These are phyloP conservation scores for Astraeus odoratus DNA, from an alignment of 768 basidiomycete genomes.

Conservation along the genomic window DNA sequence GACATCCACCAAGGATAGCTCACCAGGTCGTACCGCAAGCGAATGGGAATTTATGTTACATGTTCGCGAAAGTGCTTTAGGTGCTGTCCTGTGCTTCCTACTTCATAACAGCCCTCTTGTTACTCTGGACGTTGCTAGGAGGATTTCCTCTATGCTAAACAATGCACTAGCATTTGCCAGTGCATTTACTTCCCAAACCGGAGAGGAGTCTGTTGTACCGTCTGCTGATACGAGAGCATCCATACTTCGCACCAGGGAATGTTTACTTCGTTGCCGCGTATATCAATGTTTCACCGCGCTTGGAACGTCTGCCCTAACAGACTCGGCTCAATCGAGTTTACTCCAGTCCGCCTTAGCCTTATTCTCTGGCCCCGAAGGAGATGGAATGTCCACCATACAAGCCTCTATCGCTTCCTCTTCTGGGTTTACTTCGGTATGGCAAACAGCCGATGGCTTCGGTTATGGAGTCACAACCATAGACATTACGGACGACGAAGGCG, in stretches of 20 bases:
- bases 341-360: slow-evolving; percentile 75
- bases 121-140: slow-evolving; percentile 85
- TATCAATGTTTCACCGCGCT: slow-evolving; percentile 86
- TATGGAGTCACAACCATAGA: slow-evolving; percentile 81
- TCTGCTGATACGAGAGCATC: slow-evolving; percentile 38
- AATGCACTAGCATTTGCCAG: slow-evolving; percentile 89
- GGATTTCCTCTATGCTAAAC: slow-evolving; percentile 78
- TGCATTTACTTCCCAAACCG: slow-evolving; percentile 65
- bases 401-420: slow-evolving; percentile 85
- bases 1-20: slow-evolving; percentile 80
- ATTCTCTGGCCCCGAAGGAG: slow-evolving; percentile 84
- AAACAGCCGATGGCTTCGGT: slow-evolving; percentile 80
- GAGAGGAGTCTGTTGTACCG: slow-evolving; percentile 54
- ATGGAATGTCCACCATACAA: slow-evolving; percentile 77
- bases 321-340: slow-evolving; percentile 73
- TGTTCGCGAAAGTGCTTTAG: slow-evolving; percentile 84
- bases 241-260: slow-evolving; percentile 70
- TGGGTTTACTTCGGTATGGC: slow-evolving; percentile 87
- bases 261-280: slow-evolving; percentile 74
- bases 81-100: slow-evolving; percentile 84
- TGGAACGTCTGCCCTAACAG: slow-evolving; percentile 72
- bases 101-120: slow-evolving; percentile 74
- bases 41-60: slow-evolving; percentile 93
- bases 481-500: slow-evolving; percentile 38
- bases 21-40: slow-evolving; percentile 52